phyloP scores from a whole-genome alignment of 2,329 filamentous ascomycete species.

The Neophaeococcomyces aloes region DNA sequence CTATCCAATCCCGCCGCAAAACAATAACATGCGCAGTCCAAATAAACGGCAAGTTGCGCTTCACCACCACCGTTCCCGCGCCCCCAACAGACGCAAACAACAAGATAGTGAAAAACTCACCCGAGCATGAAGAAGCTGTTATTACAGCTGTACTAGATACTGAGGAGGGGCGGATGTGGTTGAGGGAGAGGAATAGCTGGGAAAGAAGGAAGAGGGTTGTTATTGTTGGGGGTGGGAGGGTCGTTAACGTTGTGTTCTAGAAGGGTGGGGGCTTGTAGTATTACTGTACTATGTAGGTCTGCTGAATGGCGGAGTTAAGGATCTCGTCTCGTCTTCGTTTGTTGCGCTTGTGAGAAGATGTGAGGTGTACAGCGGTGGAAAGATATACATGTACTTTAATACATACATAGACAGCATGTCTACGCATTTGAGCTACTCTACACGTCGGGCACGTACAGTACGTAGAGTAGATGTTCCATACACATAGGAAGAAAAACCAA shows the following conservation, averaged over 20 bases:
- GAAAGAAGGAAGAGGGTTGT: constrained; percentile 53
- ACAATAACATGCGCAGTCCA: constrained; percentile 55
- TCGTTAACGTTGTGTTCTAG: constrained; percentile 62
- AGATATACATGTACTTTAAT: too few relatives aligned
- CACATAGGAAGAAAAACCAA: too few relatives aligned
- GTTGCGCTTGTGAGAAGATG: too few relatives aligned
- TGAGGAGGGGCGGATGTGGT: constrained; percentile 48
- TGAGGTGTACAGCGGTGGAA: too few relatives aligned
- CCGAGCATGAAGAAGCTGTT: constrained; percentile 44
- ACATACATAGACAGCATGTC: too few relatives aligned
- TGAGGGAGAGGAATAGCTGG: constrained; percentile 41
- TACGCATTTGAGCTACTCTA: too few relatives aligned
- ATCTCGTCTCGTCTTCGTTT: too few relatives aligned
- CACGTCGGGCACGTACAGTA: too few relatives aligned
- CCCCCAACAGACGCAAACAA: constrained; percentile 28
- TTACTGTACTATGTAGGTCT: too few relatives aligned
- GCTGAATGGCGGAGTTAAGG: too few relatives aligned
- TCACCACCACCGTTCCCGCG: constrained; percentile 55
- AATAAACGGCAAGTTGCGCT: constrained; percentile 67
- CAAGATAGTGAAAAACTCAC: constrained; percentile 1
- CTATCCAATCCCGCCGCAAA: constrained; percentile 41
- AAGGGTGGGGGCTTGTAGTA: too few relatives aligned
- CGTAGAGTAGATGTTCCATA: too few relatives aligned
- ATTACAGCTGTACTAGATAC: constrained; percentile 51
- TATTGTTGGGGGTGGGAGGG: constrained; percentile 54